Conservation (phyloP, 164 flowering plant species). For the Protea cynaroides region DNA sequence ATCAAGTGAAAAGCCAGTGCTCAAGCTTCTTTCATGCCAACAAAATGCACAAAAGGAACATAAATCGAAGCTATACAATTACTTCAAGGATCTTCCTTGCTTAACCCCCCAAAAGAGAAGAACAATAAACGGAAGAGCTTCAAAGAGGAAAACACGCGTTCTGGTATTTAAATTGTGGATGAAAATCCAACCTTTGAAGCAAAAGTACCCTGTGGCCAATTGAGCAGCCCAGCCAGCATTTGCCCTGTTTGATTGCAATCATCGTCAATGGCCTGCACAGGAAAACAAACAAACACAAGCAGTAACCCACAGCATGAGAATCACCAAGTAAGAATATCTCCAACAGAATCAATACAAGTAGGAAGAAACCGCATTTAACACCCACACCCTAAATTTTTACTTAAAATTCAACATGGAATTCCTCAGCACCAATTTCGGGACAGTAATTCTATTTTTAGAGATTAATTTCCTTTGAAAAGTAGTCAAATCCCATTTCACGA, state of each 20-base stretch:
- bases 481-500: constrained; percentile 1
- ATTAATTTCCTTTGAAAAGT: not conserved
- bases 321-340: not conserved
- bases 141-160: not conserved
- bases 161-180: not conserved
- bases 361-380: too few relatives aligned
- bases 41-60: too few relatives aligned
- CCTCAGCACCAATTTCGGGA: too few relatives aligned
- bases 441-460: too few relatives aligned
- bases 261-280: constrained; percentile 89
- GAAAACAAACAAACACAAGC: not conserved
- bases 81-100: too few relatives aligned
- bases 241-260: constrained; percentile 98
- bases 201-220: constrained; percentile 98
- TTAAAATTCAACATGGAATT: too few relatives aligned
- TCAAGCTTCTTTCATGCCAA: too few relatives aligned
- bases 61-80: too few relatives aligned
- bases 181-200: constrained; percentile 75
- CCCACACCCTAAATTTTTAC: too few relatives aligned
- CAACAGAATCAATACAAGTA: not conserved
- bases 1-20: too few relatives aligned
- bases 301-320: not conserved
- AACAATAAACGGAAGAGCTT: too few relatives aligned
- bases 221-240: constrained; percentile 88
- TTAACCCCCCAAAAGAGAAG: too few relatives aligned